Evolutionary conservation across 2,329 filamentous ascomycete species (phyloP), one percentile per base, ranked within the genome.

Genomic region (Domatiomyces catenatus): DNA sequence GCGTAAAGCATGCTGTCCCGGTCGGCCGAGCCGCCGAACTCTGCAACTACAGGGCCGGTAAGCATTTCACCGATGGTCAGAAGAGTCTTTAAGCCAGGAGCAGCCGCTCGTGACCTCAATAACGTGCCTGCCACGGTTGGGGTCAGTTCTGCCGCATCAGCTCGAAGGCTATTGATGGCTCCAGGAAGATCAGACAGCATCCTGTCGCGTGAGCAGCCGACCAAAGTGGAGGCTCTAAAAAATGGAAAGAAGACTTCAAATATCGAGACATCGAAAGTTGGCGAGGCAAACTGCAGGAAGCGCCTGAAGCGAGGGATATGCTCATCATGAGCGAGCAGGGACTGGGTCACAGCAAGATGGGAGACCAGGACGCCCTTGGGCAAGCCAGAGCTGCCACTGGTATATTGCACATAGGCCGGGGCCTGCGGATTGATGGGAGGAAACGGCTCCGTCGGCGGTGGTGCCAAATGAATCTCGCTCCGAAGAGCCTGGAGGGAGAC

Each of bases 41-140:
- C 86, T 36, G 77, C 69, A 19, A 94, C 74, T 1, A 95, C 82
- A 7, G 79, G 76, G 43, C 75, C 72, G 2, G 84, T 94, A 36
- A 95, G 75, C 88, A 94, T 94, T 66, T 95, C 89, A 5, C 89
- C 89, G 58, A 94, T 94, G 0, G 88, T 94, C 20, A 95, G 68
- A 0, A 95, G 71, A 0, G 89, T 67, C 48, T 75, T 79, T 39
- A 95, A 65, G 0, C 69, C 68, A 0, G 88, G 87, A 0, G 81
- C 86, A 47, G 76, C 77, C 1, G 71, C 63, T 56, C 86, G 75
- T n/a, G 69, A 79, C 19, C 78, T 76, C 17, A 95, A 68, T 8
- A 95, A 69, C 58, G 84, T 88, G 8, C 81, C 82, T 0, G 83
- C 86, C 8, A 94, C 88, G 0, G 86, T 94, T 0, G 89, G 89